Evolutionary conservation across 108 stramenopile genomes (phyloP).

Genomic region (Cyclotella cryptica): DNA sequence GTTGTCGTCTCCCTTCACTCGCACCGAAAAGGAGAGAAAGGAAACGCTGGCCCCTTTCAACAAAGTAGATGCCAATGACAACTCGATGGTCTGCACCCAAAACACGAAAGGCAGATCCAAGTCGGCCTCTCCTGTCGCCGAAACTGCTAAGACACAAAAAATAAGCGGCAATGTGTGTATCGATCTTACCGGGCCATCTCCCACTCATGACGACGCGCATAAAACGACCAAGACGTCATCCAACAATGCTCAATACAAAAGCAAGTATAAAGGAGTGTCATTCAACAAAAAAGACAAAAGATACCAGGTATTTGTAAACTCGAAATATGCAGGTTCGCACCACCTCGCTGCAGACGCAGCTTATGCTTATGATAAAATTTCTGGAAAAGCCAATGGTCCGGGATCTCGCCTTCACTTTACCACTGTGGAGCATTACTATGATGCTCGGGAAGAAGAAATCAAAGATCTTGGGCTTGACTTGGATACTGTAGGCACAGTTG

Average conservation of each 20-base stretch:
- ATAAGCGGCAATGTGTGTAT: not conserved
- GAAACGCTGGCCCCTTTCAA: too few relatives aligned
- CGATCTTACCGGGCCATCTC: not conserved
- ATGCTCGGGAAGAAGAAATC: conserved; percentile 4
- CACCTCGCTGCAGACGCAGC: conserved; percentile 4
- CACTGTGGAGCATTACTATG: not conserved
- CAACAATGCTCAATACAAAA: not conserved
- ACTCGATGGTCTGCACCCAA: not conserved
- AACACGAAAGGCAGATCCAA: not conserved
- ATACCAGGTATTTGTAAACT: not conserved
- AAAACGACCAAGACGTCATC: too few relatives aligned
- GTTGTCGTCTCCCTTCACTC: not conserved
- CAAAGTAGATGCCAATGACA: not conserved
- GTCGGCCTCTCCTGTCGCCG: not conserved
- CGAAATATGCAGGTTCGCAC: not conserved
- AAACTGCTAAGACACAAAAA: not conserved
- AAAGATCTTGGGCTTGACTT: not conserved
- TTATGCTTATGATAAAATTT: not conserved
- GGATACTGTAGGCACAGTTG: not conserved
- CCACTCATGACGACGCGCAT: too few relatives aligned
- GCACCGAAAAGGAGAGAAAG: conserved; percentile 6
- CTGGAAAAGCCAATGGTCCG: not conserved
- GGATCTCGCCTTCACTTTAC: conserved; percentile 9
- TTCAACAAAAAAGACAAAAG: conserved; percentile 7
- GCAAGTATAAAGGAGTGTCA: not conserved